Conservation (phyloP, 108 stramenopile genomes). For the Pseudonitzschia delicatissima region DNA sequence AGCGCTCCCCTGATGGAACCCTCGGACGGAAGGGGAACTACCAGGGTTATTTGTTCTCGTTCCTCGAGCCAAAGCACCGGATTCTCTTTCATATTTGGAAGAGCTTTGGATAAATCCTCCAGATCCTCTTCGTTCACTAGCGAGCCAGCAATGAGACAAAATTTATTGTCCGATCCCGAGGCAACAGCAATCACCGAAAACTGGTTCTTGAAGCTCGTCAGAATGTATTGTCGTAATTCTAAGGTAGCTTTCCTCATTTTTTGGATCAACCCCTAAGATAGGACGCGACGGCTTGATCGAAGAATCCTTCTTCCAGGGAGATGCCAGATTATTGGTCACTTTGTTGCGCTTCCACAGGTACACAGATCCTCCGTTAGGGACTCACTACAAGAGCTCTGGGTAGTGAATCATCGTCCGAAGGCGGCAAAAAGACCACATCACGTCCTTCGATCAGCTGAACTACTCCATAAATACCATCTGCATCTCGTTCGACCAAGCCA, state of each 20-base stretch:
- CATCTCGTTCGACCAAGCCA: slow-evolving; percentile 23
- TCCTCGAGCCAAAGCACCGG: slow-evolving; percentile 54
- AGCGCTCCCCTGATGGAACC: slow-evolving; percentile 39
- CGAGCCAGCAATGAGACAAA: slow-evolving; percentile 52
- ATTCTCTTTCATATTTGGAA: slow-evolving; percentile 38
- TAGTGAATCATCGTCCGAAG: slow-evolving; percentile 22
- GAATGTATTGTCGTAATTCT: slow-evolving; percentile 54
- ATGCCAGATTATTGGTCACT: background rate
- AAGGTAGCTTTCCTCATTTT: slow-evolving; percentile 27
- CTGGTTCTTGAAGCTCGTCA: slow-evolving; percentile 26
- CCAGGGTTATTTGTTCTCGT: slow-evolving; percentile 52
- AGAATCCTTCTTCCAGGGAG: slow-evolving; percentile 13
- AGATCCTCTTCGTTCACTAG: slow-evolving; percentile 16
- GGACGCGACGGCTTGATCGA: slow-evolving; percentile 38
- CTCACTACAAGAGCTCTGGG: slow-evolving; percentile 59
- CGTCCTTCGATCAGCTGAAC: slow-evolving; percentile 41
- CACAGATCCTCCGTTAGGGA: slow-evolving; percentile 43
- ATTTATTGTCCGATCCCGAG: slow-evolving; percentile 32
- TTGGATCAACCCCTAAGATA: slow-evolving; percentile 37
- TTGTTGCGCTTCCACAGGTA: slow-evolving; percentile 19
- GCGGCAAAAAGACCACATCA: slow-evolving; percentile 66
- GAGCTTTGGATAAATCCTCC: slow-evolving; percentile 22
- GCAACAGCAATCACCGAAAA: slow-evolving; percentile 46
- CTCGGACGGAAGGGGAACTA: slow-evolving; percentile 58
- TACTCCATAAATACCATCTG: slow-evolving; percentile 10